Percentiles rank a stretch among this genome's conserved stretches.
Evolutionary conservation across 2,329 filamentous ascomycete genomes (phyloP).

Genomic region (Trichoderma polysporum): DNA sequence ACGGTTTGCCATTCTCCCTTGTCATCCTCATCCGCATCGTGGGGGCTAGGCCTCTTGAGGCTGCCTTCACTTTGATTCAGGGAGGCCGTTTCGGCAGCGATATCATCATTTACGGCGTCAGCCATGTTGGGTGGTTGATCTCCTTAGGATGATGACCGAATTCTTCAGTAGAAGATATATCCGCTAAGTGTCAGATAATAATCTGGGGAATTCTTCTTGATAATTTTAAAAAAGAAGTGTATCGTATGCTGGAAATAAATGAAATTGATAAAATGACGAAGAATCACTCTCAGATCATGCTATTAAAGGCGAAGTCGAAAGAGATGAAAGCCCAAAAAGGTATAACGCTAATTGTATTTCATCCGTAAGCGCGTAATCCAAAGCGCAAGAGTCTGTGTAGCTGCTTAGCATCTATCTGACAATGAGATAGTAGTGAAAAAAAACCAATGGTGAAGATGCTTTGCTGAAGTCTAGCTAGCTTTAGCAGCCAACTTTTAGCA

Average conservation of each 20-base stretch:
- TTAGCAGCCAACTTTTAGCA: neutral
- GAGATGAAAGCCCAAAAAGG: neutral
- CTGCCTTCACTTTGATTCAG: slow-evolving; percentile 38
- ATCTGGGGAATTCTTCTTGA: neutral
- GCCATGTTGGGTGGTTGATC: slow-evolving; percentile 20
- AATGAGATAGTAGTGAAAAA: neutral
- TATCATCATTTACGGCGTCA: slow-evolving; percentile 16
- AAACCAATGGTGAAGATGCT: neutral
- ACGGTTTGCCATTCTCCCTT: slow-evolving; percentile 56
- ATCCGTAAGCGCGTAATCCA: neutral
- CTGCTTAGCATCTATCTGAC: neutral
- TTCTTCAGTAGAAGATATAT: slow-evolving; percentile 1
- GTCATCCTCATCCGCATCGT: slow-evolving; percentile 40
- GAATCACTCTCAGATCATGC: neutral
- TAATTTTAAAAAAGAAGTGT: neutral
- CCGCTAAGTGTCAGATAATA: slow-evolving; percentile 8
- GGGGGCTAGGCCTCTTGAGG: slow-evolving; percentile 50
- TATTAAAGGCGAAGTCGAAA: neutral
- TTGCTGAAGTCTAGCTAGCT: neutral
- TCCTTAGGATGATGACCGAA: neutral
- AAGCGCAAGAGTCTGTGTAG: neutral
- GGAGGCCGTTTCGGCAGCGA: slow-evolving; percentile 22
- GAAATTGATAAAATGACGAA: neutral
- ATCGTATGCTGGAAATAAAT: neutral
- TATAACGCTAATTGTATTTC: neutral